Base-by-base conservation (phyloP, 495 filamentous ascomycete genomes). In the Xylona heveae region DNA sequence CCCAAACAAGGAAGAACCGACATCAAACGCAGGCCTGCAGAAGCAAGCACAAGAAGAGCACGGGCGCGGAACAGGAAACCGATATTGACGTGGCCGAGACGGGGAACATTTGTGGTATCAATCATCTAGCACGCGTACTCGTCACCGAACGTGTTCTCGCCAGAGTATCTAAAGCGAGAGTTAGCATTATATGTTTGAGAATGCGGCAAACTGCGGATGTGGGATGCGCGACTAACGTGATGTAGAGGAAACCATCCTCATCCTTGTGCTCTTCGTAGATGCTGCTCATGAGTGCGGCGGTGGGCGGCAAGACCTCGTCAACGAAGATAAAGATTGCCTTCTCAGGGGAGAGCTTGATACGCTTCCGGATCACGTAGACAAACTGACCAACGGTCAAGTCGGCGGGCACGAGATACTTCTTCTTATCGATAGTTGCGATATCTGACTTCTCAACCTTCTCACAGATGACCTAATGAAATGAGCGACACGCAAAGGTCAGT, bases 251-350 rank as follows among this genome's bases (percentile, higher is more conserved):
- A 14, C 62, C 62, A 34, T 67, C 62, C 46, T 67, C 62, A 34
- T 67, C 57, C 45, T 36, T 30, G 35, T 33, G 36, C 9, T 28
- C 88, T 55, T 99, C 88, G 53, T 95, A 99, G 57, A 99, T 99
- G 51, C 74, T 82, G 67, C 80, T 92, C 88, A 99, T 99, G 27
- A 99, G 71, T 28, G 88, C 88, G 28, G 88, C 88, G 2, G 88
- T 95, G 0, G 88, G 88, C 22, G 88, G 88, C 18, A 99, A 69
- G 22, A 95, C 85, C 65, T 94, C 88, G 50, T 95, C 88, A 42
- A 99, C 88, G 61, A 95, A 99, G 68, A 99, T 99, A 68, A 99
- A 99, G 64, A 99, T 99, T 42, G 88, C 88, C 66, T 99, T 99
- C 64, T 99, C 88, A 5, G 88, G 88, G 7, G 83, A 93, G 33